These are phyloP conservation scores for Bryum argenteum DNA, from an alignment of 225 moss, liverwort and hornwort genomes.

Conservation along the genomic window DNA sequence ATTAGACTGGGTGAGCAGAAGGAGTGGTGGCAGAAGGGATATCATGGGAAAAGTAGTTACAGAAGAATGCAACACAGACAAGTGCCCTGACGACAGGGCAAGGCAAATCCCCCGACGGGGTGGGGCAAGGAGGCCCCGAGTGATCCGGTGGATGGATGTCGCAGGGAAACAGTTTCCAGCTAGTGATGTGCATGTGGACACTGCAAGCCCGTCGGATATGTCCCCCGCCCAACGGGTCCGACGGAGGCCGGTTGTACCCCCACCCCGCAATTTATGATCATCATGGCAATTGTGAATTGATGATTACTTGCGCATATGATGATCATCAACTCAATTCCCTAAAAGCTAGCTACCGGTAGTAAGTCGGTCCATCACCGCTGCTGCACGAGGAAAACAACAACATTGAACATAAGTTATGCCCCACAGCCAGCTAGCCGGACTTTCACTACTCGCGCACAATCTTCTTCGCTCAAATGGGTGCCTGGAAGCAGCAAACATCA, in stretches of 20 bases:
- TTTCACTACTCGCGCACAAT: conserved; percentile 1
- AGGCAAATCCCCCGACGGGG: too few species aligned
- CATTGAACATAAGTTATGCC: background rate
- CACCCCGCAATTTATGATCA: conserved; percentile 24
- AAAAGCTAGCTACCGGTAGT: too few species aligned
- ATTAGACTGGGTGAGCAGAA: too few species aligned
- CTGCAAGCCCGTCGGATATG: conserved; percentile 26
- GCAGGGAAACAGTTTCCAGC: background rate
- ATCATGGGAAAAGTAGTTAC: background rate
- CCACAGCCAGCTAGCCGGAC: conserved; percentile 9
- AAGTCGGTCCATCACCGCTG: too few species aligned
- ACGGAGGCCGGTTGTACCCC: background rate
- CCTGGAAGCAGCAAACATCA: background rate
- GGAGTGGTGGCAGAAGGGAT: background rate
- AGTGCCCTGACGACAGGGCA: background rate
- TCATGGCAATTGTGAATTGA: conserved; percentile 12
- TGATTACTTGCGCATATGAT: conserved; percentile 11
- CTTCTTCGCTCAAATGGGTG: background rate
- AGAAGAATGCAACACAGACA: conserved; percentile 25
- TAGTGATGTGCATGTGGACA: conserved; percentile 28
- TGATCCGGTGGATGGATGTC: too few species aligned
- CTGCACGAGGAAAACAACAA: background rate
- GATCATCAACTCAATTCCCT: background rate
- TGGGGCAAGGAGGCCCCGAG: too few species aligned
- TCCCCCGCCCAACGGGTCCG: conserved; percentile 26